phyloP scores from a whole-genome alignment of 208 protist species.

The Angomonas deanei region DNA sequence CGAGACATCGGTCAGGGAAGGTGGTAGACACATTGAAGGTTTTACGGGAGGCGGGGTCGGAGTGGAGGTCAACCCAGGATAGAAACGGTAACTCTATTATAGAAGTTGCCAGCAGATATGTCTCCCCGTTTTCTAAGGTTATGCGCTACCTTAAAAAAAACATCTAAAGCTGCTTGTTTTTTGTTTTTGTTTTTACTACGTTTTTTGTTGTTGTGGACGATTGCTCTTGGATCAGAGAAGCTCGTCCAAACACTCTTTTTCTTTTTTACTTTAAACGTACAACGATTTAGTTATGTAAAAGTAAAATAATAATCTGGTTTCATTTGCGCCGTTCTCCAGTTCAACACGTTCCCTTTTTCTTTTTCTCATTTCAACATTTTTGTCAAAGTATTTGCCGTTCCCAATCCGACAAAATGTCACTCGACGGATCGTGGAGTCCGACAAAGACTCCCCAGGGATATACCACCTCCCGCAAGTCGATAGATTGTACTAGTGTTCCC shows the following conservation, averaged over 20 bases:
- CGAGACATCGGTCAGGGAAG: conserved; percentile 2
- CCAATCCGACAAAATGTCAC: neutral
- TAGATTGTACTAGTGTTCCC: conserved; percentile 41
- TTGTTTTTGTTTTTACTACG: neutral
- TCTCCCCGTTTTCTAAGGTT: conserved; percentile 23
- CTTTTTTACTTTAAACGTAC: neutral
- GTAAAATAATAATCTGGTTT: no score
- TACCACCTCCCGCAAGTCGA: no score
- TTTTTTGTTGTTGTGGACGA: neutral
- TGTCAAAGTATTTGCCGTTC: neutral
- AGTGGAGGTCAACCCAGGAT: conserved; percentile 21
- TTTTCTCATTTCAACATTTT: conserved; percentile 9
- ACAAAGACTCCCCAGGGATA: no score
- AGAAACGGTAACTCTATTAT: conserved; percentile 23
- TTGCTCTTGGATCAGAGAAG: conserved; percentile 5
- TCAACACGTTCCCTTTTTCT: conserved; percentile 2
- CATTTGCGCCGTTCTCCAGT: neutral
- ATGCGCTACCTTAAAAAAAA: conserved; percentile 12
- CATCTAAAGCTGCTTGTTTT: neutral
- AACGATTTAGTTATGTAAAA: neutral
- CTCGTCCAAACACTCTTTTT: neutral
- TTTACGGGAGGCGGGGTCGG: conserved; percentile 32
- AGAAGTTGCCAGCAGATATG: conserved; percentile 9
- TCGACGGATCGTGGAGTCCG: no score
- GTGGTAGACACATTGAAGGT: conserved; percentile 26